Percentiles rank a stretch among this genome's conserved stretches.
Conservation (phyloP, 495 filamentous ascomycete species). For the Penicillium antarcticum region DNA sequence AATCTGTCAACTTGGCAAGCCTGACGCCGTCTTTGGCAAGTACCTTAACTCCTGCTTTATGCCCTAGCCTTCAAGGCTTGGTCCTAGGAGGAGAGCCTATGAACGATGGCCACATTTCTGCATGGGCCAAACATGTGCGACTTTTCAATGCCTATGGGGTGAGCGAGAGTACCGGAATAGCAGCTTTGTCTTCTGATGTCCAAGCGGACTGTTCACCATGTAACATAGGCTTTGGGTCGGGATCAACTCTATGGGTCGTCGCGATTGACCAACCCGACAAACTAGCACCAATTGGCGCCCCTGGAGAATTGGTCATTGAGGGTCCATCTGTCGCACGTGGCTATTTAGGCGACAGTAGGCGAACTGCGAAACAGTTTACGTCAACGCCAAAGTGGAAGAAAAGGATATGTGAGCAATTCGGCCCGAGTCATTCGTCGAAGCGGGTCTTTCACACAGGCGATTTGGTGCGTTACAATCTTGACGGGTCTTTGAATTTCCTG, state of each 20-base stretch:
- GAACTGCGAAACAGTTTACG: not conserved
- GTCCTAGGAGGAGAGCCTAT: conserved; percentile 42
- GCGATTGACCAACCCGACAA: not conserved
- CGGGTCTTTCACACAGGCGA: not conserved
- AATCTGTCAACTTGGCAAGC: conserved; percentile 22
- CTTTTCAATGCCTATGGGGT: conserved; percentile 50
- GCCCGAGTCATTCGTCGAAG: conserved; percentile 49
- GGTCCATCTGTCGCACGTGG: not conserved
- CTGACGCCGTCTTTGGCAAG: conserved; percentile 38
- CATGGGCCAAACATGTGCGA: conserved; percentile 25
- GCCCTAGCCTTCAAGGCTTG: conserved; percentile 34
- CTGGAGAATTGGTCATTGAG: not conserved
- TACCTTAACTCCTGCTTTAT: conserved; percentile 26
- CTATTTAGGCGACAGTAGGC: not conserved
- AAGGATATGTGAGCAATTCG: conserved; percentile 44
- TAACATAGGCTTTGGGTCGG: not conserved
- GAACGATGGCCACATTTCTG: conserved; percentile 16
- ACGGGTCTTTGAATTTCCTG: not conserved
- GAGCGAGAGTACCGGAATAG: conserved; percentile 34
- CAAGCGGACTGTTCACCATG: not conserved
- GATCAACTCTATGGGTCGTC: not conserved
- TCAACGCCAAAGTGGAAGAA: not conserved
- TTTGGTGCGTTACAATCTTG: not conserved
- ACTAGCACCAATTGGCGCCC: not conserved
- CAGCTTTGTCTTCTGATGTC: conserved; percentile 12